phyloP scores from a whole-genome alignment of 352 stramenopile genomes.

The Globisporangium cylindrosporum region DNA sequence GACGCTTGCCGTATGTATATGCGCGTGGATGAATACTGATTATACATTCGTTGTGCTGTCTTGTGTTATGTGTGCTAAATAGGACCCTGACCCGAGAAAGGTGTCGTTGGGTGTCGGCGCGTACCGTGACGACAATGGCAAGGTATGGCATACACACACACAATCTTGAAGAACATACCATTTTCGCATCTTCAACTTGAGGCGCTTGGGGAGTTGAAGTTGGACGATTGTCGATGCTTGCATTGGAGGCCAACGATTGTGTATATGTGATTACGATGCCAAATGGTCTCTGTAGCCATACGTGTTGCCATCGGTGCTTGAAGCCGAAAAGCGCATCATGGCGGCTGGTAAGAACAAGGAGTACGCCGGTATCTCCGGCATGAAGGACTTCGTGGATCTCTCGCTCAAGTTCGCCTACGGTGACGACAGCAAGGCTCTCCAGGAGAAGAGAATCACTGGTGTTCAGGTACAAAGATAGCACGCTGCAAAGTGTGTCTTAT shows the following conservation, averaged over 20 bases:
- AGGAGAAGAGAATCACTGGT: conserved; percentile 91
- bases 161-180: background rate
- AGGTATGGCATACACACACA: conserved; percentile 31
- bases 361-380: conserved; percentile 96
- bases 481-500: background rate
- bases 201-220: conserved; percentile 3
- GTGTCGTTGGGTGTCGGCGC: conserved; percentile 98
- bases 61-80: conserved; percentile 18
- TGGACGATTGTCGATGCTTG: background rate
- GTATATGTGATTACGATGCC: background rate
- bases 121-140: conserved; percentile 94
- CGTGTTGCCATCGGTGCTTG: conserved; percentile 95
- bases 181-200: conserved; percentile 8
- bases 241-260: conserved; percentile 1
- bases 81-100: conserved; percentile 93
- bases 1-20: conserved; percentile 24
- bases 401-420: conserved; percentile 97
- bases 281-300: conserved; percentile 73
- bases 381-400: conserved; percentile 95
- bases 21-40: background rate
- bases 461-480: conserved; percentile 65
- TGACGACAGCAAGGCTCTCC: conserved; percentile 90
- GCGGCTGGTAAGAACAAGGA: conserved; percentile 95
- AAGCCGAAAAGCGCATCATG: conserved; percentile 95
- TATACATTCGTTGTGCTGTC: background rate